These are phyloP conservation scores for Croton laevigatus DNA, from an alignment of 441 rosid genomes.

Conservation along the genomic window DNA sequence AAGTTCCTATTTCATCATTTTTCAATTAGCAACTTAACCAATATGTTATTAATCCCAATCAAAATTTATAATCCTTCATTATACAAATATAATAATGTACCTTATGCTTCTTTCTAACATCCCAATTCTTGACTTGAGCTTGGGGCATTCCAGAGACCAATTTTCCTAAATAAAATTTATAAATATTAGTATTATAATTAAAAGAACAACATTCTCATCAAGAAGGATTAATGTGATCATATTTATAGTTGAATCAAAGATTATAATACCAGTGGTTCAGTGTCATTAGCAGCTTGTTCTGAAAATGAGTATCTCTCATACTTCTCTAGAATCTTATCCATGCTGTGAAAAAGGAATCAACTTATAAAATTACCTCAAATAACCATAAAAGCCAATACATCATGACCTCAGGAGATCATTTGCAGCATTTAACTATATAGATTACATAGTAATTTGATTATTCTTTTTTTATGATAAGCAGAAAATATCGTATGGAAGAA, in stretches of 20 bases:
- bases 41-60: background rate
- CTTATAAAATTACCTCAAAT: background rate
- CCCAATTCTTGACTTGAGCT: slow-evolving; percentile 60
- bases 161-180: slow-evolving; percentile 40
- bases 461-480: too few relatives aligned
- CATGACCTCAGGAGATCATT: too few relatives aligned
- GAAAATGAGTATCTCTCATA: slow-evolving; percentile 56
- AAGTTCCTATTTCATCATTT: slow-evolving; percentile 33
- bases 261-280: slow-evolving; percentile 8
- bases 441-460: too few relatives aligned
- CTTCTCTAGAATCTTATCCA: slow-evolving; percentile 73
- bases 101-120: slow-evolving; percentile 62
- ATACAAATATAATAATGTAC: slow-evolving; percentile 25
- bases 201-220: too few relatives aligned
- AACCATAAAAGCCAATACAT: too few relatives aligned
- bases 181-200: too few relatives aligned
- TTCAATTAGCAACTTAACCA: background rate
- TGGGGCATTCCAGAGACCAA: slow-evolving; percentile 58
- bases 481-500: too few relatives aligned
- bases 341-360: slow-evolving; percentile 38
- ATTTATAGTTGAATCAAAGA: too few relatives aligned
- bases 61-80: too few relatives aligned
- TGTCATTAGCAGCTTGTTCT: slow-evolving; percentile 27
- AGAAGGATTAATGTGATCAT: too few relatives aligned
- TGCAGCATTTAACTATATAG: too few relatives aligned